A percentile compares a stretch with the other conserved stretches of the same genome.
Evolutionary conservation across 495 filamentous ascomycete species (phyloP).

Genomic region (Talaromyces adpressus): DNA sequence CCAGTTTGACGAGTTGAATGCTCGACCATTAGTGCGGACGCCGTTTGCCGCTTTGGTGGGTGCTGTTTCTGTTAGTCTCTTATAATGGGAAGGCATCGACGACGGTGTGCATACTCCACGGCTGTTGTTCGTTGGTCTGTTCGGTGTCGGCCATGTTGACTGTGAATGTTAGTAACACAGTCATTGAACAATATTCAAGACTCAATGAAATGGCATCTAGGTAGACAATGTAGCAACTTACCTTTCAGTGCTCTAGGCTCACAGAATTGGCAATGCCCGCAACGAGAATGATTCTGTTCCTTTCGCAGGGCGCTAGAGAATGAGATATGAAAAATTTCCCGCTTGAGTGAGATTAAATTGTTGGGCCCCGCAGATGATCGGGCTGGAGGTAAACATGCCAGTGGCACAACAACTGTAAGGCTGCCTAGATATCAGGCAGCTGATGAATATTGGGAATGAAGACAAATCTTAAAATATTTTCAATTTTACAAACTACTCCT

Average conservation of each 20-base stretch:
- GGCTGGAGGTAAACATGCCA: neutral
- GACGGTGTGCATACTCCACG: slow-evolving; percentile 4
- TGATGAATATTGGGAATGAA: neutral
- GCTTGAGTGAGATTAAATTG: neutral
- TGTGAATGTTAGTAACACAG: neutral
- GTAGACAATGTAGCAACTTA: neutral
- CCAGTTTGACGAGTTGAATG: slow-evolving; percentile 43
- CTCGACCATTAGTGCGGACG: slow-evolving; percentile 33
- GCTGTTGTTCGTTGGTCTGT: slow-evolving; percentile 7
- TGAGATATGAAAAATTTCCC: slow-evolving; percentile 5
- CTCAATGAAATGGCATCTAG: neutral
- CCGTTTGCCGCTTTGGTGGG: slow-evolving; percentile 30
- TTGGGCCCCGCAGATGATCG: neutral
- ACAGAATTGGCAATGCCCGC: slow-evolving; percentile 1
- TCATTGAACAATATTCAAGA: neutral
- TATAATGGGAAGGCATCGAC: neutral
- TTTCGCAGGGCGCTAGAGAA: neutral
- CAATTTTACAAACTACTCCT: neutral
- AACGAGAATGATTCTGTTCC: neutral
- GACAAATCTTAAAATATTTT: neutral
- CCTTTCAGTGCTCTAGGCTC: neutral
- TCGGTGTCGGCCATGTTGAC: slow-evolving; percentile 10
- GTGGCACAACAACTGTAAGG: neutral
- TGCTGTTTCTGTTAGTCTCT: slow-evolving; percentile 24
- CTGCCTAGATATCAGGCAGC: no score